phyloP scores from a whole-genome alignment of 2,329 filamentous ascomycete genomes.

The Neonectria magnoliae region DNA sequence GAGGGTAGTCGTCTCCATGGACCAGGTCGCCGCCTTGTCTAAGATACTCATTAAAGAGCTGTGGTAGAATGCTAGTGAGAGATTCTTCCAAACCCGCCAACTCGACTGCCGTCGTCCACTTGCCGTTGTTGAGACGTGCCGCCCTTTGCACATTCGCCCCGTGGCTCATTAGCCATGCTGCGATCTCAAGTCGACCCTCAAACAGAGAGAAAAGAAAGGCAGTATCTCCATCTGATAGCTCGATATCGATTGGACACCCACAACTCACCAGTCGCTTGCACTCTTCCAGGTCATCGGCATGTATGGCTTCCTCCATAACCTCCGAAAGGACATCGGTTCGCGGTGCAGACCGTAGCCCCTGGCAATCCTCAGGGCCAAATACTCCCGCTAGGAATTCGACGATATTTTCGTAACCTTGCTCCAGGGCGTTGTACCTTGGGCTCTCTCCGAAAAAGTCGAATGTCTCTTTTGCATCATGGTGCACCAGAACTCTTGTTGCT shows the following conservation, averaged over 20 bases:
- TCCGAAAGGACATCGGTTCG: neutral
- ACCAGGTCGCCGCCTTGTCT: slow-evolving; percentile 8
- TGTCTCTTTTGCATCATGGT: neutral
- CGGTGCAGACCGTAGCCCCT: too few species aligned
- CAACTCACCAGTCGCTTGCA: slow-evolving; percentile 39
- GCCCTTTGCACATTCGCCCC: slow-evolving; percentile 45
- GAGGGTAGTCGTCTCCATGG: neutral
- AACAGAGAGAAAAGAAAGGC: neutral
- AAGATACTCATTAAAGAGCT: neutral
- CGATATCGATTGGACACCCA: slow-evolving; percentile 1
- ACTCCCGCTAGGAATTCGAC: neutral
- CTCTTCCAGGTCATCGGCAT: neutral
- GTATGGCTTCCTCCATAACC: neutral
- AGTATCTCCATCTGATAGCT: neutral
- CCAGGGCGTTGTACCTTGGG: neutral
- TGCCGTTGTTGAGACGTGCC: fast-evolving
- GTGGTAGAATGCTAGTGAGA: neutral
- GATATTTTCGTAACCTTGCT: neutral
- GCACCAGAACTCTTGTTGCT: neutral
- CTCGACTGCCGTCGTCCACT: neutral
- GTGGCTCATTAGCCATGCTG: neutral
- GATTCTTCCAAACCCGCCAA: neutral
- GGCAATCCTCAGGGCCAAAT: neutral
- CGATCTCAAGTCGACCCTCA: neutral
- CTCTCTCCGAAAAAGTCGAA: neutral